A percentile compares a stretch with the other conserved stretches of the same genome.
Evolutionary conservation across 495 filamentous ascomycete genomes (phyloP).

Genomic region (Filosporella fistucella): DNA sequence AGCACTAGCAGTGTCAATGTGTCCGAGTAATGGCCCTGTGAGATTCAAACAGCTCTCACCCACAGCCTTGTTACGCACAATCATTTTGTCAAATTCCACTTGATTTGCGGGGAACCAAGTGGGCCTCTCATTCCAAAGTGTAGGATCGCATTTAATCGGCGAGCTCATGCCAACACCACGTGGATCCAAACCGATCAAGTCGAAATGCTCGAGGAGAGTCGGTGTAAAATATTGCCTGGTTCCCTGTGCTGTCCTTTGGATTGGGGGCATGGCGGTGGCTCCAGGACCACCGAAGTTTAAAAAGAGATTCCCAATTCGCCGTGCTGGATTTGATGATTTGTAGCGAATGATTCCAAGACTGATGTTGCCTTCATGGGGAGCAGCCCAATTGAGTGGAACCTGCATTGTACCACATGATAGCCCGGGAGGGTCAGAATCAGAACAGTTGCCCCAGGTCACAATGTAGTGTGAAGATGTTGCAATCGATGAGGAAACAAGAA

Average conservation of each 20-base stretch:
- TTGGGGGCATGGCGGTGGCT: not conserved
- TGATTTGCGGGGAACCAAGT: conserved; percentile 27
- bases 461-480: no score
- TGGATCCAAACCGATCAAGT: not conserved
- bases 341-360: not conserved
- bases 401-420: not conserved
- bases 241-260: not conserved
- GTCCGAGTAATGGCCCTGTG: conserved; percentile 30
- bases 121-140: not conserved
- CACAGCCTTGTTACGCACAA: conserved; percentile 29
- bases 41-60: conserved; percentile 31
- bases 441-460: conserved; percentile 2
- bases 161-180: not conserved
- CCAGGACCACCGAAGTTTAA: not conserved
- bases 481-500: no score
- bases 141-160: not conserved
- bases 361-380: not conserved
- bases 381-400: not conserved
- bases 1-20: conserved; percentile 37
- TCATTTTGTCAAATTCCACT: conserved; percentile 25
- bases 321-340: not conserved
- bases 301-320: not conserved
- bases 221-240: not conserved
- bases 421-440: not conserved
- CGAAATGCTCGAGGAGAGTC: not conserved